Evolutionary conservation across 2,329 filamentous ascomycete genomes (phyloP), one percentile per base, ranked within the genome.

Genomic region (Trichoderma sp.): DNA sequence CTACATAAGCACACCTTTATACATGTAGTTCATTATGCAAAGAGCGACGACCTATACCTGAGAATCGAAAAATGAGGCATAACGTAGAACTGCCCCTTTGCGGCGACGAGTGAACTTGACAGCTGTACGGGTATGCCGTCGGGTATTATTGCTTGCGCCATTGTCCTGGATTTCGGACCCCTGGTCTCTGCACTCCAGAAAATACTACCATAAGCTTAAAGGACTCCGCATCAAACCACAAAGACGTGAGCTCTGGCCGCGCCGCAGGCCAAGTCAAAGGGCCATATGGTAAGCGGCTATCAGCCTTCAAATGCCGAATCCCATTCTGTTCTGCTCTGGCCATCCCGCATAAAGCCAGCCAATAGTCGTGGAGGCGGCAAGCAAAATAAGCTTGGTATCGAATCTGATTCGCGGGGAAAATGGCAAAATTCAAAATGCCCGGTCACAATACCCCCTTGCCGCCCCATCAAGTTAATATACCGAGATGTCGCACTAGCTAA

Each of bases 401-500:
- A 36, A 28, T 58, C 26, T 70, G 67, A 70, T 70, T 70, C 57
- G 57, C 67, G 28, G 67, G 67, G 56, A 53, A 60, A 70, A 51
- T 62, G 67, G 28, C 21, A 62, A 34, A 70, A 70, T 53, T 61
- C 26, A 36, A 53, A 61, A 30, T 57, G 12, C 39, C 56, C 43
- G 57, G 56, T 30, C 58, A 34, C 67, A n/a, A 12, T 15, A 18
- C 64, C 63, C 67, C 67, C 67, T 53, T 53, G 56, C 57, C 15
- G 26, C 67, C 28, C 57, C 56, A 70, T 62, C 67, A 62, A 62
- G 28, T 62, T 70, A 70, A 70, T 70, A 70, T 70, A 36, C 67
- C 57, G 39, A 61, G 67, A 62, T 12, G 67, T 70, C 67, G 67
- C 67, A 53, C 67, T 70, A 70, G 67, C 39, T 70, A 70, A 70